phyloP scores from a whole-genome alignment of 345 rosid genomes.

The Heritiera littoralis region DNA sequence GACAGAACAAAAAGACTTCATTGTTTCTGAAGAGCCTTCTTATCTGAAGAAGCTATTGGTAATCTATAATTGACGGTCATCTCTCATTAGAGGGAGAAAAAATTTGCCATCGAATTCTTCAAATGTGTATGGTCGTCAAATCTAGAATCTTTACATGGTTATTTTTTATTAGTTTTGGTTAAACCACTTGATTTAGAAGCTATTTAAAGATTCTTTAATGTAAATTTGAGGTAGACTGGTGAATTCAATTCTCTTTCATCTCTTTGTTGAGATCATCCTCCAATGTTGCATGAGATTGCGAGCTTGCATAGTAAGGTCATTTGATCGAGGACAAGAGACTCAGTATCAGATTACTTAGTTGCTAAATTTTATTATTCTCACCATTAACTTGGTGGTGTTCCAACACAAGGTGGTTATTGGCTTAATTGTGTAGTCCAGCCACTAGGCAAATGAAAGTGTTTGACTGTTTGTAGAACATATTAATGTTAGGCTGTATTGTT shows the following conservation, averaged over 20 bases:
- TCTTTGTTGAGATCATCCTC: background rate
- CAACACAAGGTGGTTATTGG: background rate
- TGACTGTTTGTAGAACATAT: background rate
- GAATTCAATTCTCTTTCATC: background rate
- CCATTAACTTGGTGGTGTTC: background rate
- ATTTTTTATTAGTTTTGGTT: background rate
- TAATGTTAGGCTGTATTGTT: background rate
- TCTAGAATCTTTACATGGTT: background rate
- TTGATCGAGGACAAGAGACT: background rate
- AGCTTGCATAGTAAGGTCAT: background rate
- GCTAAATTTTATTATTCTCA: background rate
- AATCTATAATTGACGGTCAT: background rate
- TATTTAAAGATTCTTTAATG: background rate
- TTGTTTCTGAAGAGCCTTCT: background rate
- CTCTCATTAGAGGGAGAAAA: background rate
- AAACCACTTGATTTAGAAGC: background rate
- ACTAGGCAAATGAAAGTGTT: background rate
- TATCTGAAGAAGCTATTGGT: background rate
- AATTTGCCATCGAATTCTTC: background rate
- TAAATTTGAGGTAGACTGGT: background rate
- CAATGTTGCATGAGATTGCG: background rate
- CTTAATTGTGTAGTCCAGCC: background rate
- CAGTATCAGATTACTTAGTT: background rate
- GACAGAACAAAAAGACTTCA: background rate
- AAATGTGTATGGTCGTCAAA: background rate